Base-by-base conservation (phyloP, 345 rosid species). In the Lumnitzera littorea region DNA sequence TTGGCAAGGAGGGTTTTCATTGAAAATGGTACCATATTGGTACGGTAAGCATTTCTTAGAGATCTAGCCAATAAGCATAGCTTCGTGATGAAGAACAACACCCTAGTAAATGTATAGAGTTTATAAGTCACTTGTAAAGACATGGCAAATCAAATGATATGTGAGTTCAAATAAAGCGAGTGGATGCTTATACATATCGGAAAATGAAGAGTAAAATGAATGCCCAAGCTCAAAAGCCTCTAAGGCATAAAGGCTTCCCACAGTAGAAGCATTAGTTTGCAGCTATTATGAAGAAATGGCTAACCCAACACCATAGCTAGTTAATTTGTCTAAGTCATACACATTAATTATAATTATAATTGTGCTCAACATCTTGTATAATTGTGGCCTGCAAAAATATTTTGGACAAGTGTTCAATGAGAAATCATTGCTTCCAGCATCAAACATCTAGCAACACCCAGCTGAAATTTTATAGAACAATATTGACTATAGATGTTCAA, bases 181-280 rank as follows among this genome's bases (percentile, higher is more conserved):
- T 36, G 12, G 43, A 8, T 17, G 0, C 51, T 13, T 0, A 27
- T 12, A 53, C 70, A 50, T 82, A 92, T 96, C 99, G 89, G 85
- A 95, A 87, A 62, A 74, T 46, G 49, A 94, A 78, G 81, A 90
- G 87, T 67, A 94, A 91, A 50, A 94, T 58, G 50, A 94, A 70
- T 11, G 96, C 89, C 67, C 84, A 87, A 56, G 97, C 97, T 59
- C 97, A 87, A 15, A 95, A 84, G 46, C 99, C 95, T 8, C 89
- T 80, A 2, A 91, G 91, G 70, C 72, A 83, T 50, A 89, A 77
- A 12, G 95, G 65, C 75, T 78, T 86, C 23, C 96, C 97, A 20
- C 95, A 90, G 86, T 96, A 94, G 81, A 90, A 88, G 77, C 99
- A 94, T 58, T 81, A 64, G 71, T 86, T 89, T 15, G 86, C 96